Evolutionary conservation across 495 filamentous ascomycete species (phyloP).

Genomic region (Aspergillus carlsbadensis): DNA sequence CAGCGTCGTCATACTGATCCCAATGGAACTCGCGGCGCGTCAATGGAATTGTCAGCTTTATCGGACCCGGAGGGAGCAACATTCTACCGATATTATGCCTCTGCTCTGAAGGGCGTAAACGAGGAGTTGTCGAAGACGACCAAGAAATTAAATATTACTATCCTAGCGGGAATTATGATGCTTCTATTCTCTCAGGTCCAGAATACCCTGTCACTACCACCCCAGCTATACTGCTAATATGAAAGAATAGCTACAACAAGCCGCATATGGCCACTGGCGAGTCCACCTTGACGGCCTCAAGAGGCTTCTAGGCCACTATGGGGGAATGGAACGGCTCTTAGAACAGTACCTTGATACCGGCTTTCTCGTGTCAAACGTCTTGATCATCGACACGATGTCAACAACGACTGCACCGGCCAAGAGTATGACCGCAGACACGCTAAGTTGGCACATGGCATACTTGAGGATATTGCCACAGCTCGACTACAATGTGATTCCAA

Average conservation of each 20-base stretch:
- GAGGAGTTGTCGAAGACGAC: background rate
- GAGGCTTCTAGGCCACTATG: background rate
- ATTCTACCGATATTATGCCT: background rate
- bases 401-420: background rate
- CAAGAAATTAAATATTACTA: background rate
- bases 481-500: too few species aligned
- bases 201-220: background rate
- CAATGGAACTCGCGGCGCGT: too few species aligned
- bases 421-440: background rate
- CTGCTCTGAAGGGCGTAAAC: background rate
- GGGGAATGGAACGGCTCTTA: background rate
- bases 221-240: background rate
- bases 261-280: background rate
- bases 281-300: background rate
- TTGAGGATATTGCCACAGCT: background rate
- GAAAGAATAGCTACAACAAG: background rate
- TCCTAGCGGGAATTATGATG: background rate
- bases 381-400: background rate
- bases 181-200: background rate
- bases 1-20: background rate
- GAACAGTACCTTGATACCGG: background rate
- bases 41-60: too few species aligned
- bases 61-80: background rate
- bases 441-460: background rate
- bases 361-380: background rate